Base-by-base conservation (phyloP, 2,329 filamentous ascomycete species). In the Zasmidium angulare region DNA sequence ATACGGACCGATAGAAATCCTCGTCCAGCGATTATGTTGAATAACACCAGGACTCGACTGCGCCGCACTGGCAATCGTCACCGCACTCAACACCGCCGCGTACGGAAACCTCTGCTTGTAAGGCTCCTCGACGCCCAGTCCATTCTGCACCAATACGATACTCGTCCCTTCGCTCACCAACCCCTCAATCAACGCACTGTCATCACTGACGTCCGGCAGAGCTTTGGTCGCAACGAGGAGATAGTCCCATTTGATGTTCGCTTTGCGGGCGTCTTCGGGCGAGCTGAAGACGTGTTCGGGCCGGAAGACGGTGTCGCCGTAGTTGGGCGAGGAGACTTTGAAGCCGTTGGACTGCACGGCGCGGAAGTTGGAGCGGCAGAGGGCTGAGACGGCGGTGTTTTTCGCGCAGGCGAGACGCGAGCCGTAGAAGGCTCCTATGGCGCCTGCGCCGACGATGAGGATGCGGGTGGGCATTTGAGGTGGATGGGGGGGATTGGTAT, bases 361-460 rank as follows among this genome's bases (percentile, higher is more conserved):
- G 22, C 78, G 74, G 78, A 89, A 91, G 77, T 91, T 91, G 46
- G 88, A 90, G 51, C 89, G 84, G 63, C 88, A 90, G 55, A 90
- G 85, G 48, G 90, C 84, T 3, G 88, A 90, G 52, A 89, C 85
- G 58, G 82, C 77, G 46, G 86, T 77, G 56, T 83, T 80, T 1
- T 69, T 65, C 10, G 64, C 66, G 40, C 58, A 78, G 66, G 89
- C 86, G 17, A 90, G 79, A 21, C 88, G 80, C 6, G 87, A 89
- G 50, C 86, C 87, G 68, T 89, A 90, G 77, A 90, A 90, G 56
- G 86, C 88, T 56, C 88, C 88, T 46, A 90, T 86, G 61, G 88
- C 87, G 64, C 87, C 88, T 21, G 87, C 87, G 70, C 88, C 87
- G 59, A 89, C 83, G 65, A 90, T 86, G 58, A 89, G 80, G 57